These are phyloP conservation scores for Persicaria maculosa DNA, from an alignment of 148 eudicot genomes.

Conservation along the genomic window DNA sequence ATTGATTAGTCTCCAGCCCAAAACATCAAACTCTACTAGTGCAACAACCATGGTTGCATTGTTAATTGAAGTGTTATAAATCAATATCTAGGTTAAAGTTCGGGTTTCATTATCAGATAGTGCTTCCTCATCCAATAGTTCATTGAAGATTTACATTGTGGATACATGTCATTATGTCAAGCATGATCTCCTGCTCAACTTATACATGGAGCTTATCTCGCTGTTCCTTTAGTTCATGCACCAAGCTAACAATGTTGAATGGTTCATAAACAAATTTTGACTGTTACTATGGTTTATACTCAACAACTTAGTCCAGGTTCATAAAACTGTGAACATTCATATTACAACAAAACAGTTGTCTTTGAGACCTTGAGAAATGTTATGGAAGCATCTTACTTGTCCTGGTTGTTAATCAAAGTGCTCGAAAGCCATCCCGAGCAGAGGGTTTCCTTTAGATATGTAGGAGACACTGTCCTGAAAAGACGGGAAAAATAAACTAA, in stretches of 20 bases:
- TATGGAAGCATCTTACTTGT: conserved; percentile 46
- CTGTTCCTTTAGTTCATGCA: not conserved
- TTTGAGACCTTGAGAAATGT: not conserved
- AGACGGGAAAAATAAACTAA: conserved; percentile 19
- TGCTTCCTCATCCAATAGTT: not conserved
- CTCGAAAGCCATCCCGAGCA: conserved; percentile 84
- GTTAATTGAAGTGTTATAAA: not conserved
- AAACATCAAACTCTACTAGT: not conserved
- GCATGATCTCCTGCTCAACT: not conserved
- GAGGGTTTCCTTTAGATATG: conserved; percentile 76
- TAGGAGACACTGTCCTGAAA: conserved; percentile 88
- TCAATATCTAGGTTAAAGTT: not conserved
- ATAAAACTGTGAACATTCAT: not conserved
- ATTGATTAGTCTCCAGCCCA: not conserved
- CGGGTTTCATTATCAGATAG: not conserved
- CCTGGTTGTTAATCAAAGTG: conserved; percentile 52
- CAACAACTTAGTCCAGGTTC: not conserved
- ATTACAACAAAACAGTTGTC: not conserved
- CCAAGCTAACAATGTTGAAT: too few relatives aligned
- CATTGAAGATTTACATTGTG: not conserved
- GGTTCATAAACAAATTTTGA: too few relatives aligned
- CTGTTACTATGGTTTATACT: too few relatives aligned
- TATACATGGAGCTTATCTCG: not conserved
- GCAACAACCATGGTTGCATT: not conserved
- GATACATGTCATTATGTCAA: not conserved